phyloP scores from a whole-genome alignment of 2,329 filamentous ascomycete species.

The Cladorrhinum sp. region DNA sequence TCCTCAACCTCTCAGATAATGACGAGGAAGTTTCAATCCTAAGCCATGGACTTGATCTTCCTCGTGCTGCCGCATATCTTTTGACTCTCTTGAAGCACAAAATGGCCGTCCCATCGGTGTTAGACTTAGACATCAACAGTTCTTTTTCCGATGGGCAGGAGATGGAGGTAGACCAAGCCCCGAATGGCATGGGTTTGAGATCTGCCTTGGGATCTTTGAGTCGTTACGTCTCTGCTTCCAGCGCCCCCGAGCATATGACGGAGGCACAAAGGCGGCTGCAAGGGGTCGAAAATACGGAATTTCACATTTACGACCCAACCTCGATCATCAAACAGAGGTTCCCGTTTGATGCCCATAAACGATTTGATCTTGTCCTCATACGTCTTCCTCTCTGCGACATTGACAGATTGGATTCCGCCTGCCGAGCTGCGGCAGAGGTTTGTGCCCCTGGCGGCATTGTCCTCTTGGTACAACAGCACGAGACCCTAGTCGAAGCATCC shows the following conservation, averaged over 20 bases:
- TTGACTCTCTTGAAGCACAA: not conserved
- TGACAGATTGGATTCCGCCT: not conserved
- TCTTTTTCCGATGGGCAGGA: not conserved
- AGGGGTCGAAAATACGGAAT: not conserved
- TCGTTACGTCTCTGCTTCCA: not conserved
- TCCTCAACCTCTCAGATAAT: not conserved
- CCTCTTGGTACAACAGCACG: not conserved
- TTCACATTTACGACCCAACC: not conserved
- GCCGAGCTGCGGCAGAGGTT: not conserved
- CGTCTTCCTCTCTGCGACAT: not conserved
- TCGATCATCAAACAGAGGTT: not conserved
- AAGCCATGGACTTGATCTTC: constrained; percentile 18
- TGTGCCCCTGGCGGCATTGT: not conserved
- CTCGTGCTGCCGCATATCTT: not conserved
- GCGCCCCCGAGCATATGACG: not conserved
- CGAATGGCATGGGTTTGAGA: not conserved
- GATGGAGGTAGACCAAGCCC: not conserved
- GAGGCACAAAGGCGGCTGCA: not conserved
- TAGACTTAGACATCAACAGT: not conserved
- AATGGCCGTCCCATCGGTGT: not conserved
- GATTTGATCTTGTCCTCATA: not conserved
- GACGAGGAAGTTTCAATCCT: not conserved
- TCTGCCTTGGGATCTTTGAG: not conserved
- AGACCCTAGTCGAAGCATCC: not conserved
- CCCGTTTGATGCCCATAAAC: not conserved